A percentile compares a stretch with the other conserved stretches of the same genome.
Evolutionary conservation across 1,284 basidiomycete genomes (phyloP).

Genomic region (Lignosus rhinocerotis): DNA sequence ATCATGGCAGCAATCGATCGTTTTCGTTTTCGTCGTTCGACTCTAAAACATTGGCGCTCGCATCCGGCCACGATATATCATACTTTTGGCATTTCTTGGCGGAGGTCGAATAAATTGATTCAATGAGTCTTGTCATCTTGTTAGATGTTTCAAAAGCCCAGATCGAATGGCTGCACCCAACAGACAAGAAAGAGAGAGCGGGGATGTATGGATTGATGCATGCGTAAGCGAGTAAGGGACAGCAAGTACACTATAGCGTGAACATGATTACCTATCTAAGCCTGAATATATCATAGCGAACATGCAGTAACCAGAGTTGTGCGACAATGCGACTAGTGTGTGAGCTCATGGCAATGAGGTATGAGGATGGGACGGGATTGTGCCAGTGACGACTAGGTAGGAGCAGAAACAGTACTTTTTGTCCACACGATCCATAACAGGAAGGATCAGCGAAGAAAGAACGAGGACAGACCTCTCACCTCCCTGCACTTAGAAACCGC

Average conservation of each 20-base stretch:
- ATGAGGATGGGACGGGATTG: background rate
- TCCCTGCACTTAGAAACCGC: conserved; percentile 34
- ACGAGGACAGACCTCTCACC: background rate
- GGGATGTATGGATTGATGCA: background rate
- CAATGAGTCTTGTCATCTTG: background rate
- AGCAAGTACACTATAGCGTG: conserved; percentile 9
- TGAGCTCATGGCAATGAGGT: background rate
- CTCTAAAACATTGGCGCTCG: background rate
- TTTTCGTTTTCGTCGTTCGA: background rate
- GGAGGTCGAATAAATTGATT: background rate
- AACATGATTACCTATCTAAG: conserved; percentile 5
- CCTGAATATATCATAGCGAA: conserved; percentile 10
- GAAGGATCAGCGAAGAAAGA: background rate
- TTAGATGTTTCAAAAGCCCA: no score
- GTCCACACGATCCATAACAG: background rate
- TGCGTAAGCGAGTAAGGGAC: background rate
- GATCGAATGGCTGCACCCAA: background rate
- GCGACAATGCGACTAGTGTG: background rate
- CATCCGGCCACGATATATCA: background rate
- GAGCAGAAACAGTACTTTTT: conserved; percentile 5
- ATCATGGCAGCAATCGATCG: background rate
- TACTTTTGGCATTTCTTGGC: background rate
- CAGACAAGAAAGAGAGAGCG: background rate
- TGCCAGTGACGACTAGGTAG: background rate
- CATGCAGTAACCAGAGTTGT: background rate